A percentile compares a stretch with the other conserved stretches of the same genome.
Evolutionary conservation across 2,329 filamentous ascomycete genomes (phyloP).

Genomic region (Alternaria tenuissima): DNA sequence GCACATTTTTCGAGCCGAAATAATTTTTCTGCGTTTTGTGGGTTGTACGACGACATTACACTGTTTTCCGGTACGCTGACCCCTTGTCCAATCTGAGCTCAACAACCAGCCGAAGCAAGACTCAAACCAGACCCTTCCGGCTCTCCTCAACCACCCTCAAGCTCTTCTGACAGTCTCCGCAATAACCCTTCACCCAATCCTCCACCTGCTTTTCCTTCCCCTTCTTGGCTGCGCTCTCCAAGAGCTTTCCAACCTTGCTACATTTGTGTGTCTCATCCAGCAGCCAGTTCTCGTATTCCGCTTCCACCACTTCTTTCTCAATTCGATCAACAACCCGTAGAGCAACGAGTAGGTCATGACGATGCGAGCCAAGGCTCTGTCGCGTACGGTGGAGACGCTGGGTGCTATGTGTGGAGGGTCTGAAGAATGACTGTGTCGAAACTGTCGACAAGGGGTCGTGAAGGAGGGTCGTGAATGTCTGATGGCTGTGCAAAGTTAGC

Average conservation of each 20-base stretch:
- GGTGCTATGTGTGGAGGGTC: conserved; percentile 42
- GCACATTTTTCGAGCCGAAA: not conserved
- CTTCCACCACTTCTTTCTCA: conserved; percentile 83
- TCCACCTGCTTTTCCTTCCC: conserved; percentile 56
- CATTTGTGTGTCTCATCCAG: conserved; percentile 80
- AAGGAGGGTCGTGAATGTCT: conserved; percentile 50
- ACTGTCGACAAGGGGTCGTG: conserved; percentile 30
- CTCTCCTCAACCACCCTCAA: conserved; percentile 20
- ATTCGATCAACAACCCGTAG: conserved; percentile 89
- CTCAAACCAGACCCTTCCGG: conserved; percentile 18
- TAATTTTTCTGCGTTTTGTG: not conserved
- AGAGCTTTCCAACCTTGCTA: conserved; percentile 64
- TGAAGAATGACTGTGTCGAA: conserved; percentile 29
- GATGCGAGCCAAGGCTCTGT: conserved; percentile 81
- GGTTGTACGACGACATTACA: not conserved
- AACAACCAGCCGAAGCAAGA: not conserved
- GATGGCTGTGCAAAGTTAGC: conserved; percentile 36
- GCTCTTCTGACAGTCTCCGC: conserved; percentile 64
- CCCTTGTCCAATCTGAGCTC: not conserved
- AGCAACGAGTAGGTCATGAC: conserved; percentile 90
- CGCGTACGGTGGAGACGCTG: conserved; percentile 77
- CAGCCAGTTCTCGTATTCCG: conserved; percentile 95
- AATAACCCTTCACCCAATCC: conserved; percentile 68
- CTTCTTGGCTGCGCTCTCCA: conserved; percentile 49
- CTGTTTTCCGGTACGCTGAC: not conserved